Evolutionary conservation across 768 basidiomycete species (phyloP).

Genomic region (Suillus weaverae): DNA sequence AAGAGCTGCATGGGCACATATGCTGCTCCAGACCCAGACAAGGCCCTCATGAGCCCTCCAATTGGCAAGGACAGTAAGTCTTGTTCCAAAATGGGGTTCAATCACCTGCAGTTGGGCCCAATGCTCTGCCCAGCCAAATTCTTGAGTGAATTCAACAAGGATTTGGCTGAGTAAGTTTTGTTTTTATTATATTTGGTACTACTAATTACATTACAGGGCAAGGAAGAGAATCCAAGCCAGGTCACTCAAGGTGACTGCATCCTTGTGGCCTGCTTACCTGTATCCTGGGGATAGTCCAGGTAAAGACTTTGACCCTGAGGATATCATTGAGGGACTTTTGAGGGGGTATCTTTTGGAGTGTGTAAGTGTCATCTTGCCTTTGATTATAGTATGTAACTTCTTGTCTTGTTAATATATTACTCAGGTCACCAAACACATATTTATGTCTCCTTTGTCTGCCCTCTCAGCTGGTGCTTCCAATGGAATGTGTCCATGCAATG

Average conservation of each 20-base stretch:
- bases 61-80: not conserved
- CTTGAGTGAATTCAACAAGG: not conserved
- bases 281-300: no score
- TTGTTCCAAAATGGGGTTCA: conserved; percentile 5
- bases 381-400: no score
- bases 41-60: not conserved
- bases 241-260: no score
- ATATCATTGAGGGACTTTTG: no score
- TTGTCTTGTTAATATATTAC: not conserved
- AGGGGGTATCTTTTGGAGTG: no score
- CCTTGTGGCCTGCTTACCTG: no score
- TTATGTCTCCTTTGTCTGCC: not conserved
- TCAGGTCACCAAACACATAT: not conserved
- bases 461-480: not conserved
- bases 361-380: no score
- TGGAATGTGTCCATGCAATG: not conserved
- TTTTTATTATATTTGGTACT: not conserved
- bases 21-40: not conserved
- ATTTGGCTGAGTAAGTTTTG: not conserved
- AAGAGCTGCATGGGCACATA: not conserved
- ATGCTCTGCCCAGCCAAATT: conserved; percentile 5
- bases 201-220: no score
- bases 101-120: conserved; percentile 2
- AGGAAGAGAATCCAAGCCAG: no score
- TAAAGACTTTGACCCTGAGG: no score